phyloP scores from a whole-genome alignment of 495 filamentous ascomycete species.

The Xylaria longipes region DNA sequence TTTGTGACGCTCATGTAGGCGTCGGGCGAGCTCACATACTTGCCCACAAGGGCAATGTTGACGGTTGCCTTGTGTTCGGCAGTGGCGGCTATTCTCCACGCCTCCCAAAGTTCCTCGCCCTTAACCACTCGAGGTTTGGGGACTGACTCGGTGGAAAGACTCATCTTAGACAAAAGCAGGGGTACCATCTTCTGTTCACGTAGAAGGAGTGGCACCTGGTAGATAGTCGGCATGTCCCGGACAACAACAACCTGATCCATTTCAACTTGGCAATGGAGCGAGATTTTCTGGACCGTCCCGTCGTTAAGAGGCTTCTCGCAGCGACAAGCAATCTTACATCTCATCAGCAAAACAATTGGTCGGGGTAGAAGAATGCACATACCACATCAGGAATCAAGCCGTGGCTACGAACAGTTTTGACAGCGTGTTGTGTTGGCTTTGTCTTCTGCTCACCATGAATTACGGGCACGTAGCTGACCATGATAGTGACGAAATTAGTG shows the following conservation, averaged over 20 bases:
- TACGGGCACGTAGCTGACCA: slow-evolving; percentile 81
- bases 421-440: slow-evolving; percentile 92
- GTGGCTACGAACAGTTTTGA: slow-evolving; percentile 77
- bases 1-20: slow-evolving; percentile 81
- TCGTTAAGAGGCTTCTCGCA: slow-evolving; percentile 76
- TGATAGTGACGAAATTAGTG: slow-evolving; percentile 84
- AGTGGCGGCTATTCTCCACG: slow-evolving; percentile 74
- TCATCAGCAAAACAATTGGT: neutral
- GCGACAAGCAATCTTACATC: slow-evolving; percentile 80
- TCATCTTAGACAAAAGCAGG: slow-evolving; percentile 36
- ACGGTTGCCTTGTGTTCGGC: slow-evolving; percentile 59
- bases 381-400: slow-evolving; percentile 87
- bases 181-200: slow-evolving; percentile 76
- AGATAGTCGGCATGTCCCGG: slow-evolving; percentile 82
- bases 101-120: slow-evolving; percentile 70
- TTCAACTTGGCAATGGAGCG: slow-evolving; percentile 83
- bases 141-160: slow-evolving; percentile 53
- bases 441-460: slow-evolving; percentile 90
- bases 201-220: slow-evolving; percentile 91
- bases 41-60: slow-evolving; percentile 87
- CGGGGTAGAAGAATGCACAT: slow-evolving; percentile 30
- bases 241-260: slow-evolving; percentile 82
- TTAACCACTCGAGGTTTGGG: slow-evolving; percentile 56
- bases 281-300: slow-evolving; percentile 84
- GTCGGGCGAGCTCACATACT: slow-evolving; percentile 84